Conservation (phyloP, 2,329 filamentous ascomycete species). For the Alternaria sp. region DNA sequence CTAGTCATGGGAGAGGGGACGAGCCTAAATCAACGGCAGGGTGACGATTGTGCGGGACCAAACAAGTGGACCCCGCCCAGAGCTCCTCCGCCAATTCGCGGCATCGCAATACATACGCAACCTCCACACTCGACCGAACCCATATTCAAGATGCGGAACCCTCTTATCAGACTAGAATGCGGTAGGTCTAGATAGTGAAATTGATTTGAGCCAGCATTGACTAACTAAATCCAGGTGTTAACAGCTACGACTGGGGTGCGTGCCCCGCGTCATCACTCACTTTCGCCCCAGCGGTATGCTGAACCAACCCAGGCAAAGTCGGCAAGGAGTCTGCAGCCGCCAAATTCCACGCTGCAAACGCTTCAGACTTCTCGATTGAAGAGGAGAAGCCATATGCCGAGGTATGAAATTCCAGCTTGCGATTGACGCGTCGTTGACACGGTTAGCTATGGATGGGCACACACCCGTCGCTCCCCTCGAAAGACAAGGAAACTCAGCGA, state of each 20-base stretch:
- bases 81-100: conserved; percentile 11
- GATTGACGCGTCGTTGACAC: conserved; percentile 24
- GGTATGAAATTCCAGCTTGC: conserved; percentile 55
- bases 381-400: conserved; percentile 93
- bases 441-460: conserved; percentile 98
- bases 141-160: conserved; percentile 59
- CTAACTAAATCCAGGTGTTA: conserved; percentile 72
- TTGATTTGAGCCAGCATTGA: background rate
- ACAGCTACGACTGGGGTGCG: conserved; percentile 96
- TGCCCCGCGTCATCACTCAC: conserved; percentile 30
- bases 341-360: conserved; percentile 85
- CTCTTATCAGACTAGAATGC: conserved; percentile 83
- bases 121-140: conserved; percentile 3
- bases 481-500: conserved; percentile 82
- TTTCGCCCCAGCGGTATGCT: conserved; percentile 28
- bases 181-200: conserved; percentile 51
- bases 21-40: conserved; percentile 31
- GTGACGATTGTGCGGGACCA: conserved; percentile 25
- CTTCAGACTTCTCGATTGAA: conserved; percentile 77
- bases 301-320: conserved; percentile 71
- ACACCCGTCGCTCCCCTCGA: conserved; percentile 93
- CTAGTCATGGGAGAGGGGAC: conserved; percentile 29
- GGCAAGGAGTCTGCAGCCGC: conserved; percentile 87
- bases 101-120: conserved; percentile 13
- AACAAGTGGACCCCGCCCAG: conserved; percentile 16